phyloP scores from a whole-genome alignment of 257 asterid genomes.

The Nicotiana sylvestris region DNA sequence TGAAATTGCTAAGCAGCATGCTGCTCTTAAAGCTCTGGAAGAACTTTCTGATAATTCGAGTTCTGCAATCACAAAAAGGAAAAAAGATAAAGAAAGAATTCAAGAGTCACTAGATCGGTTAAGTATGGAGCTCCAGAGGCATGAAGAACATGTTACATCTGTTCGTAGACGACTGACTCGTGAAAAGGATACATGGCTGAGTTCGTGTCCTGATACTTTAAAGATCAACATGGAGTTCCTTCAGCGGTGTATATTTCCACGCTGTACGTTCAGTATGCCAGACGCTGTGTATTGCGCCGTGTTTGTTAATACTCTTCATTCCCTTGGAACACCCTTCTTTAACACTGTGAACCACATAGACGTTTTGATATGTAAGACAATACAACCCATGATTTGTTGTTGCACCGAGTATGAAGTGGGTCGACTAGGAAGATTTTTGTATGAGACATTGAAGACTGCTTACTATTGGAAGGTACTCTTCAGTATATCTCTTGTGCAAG shows the following conservation, averaged over 20 bases:
- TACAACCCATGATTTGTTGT: slow-evolving; percentile 99
- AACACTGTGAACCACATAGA: slow-evolving; percentile 98
- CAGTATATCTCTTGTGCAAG: not conserved
- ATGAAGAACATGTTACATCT: slow-evolving; percentile 94
- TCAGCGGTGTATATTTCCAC: slow-evolving; percentile 98
- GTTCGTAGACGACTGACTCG: slow-evolving; percentile 82
- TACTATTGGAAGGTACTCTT: slow-evolving; percentile 86
- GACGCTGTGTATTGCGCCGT: slow-evolving; percentile 97
- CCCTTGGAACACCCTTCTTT: slow-evolving; percentile 97
- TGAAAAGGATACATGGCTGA: slow-evolving; percentile 97
- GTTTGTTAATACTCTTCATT: slow-evolving; percentile 94
- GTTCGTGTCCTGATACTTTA: slow-evolving; percentile 95
- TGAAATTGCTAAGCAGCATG: slow-evolving; percentile 83
- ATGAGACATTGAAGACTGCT: slow-evolving; percentile 91
- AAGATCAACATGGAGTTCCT: slow-evolving; percentile 98
- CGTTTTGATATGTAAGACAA: slow-evolving; percentile 91
- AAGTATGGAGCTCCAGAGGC: slow-evolving; percentile 74
- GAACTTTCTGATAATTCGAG: slow-evolving; percentile 95
- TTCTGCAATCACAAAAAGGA: slow-evolving; percentile 95
- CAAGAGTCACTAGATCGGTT: slow-evolving; percentile 96
- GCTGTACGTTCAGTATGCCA: slow-evolving; percentile 97
- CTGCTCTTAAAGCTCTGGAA: slow-evolving; percentile 92
- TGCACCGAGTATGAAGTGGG: slow-evolving; percentile 99
- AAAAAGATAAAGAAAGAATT: slow-evolving; percentile 97
- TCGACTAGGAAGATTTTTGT: slow-evolving; percentile 90